Evolutionary conservation across 805 yeast species (phyloP).

Genomic region (Suhomyces kilbournensis): DNA sequence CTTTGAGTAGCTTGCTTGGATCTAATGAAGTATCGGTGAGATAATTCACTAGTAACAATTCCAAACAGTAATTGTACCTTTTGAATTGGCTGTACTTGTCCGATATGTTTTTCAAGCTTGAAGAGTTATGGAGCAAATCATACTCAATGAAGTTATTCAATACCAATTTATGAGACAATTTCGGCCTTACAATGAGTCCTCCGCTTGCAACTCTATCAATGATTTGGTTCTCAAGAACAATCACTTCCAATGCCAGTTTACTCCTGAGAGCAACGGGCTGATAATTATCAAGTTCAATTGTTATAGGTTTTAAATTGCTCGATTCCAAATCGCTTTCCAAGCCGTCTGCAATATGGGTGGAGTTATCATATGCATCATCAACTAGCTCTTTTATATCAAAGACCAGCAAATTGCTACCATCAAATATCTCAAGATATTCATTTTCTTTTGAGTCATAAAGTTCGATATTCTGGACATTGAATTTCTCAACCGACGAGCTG

Average conservation of each 20-base stretch:
- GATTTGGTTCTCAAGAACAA: slow-evolving; percentile 40
- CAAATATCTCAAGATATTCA: slow-evolving; percentile 29
- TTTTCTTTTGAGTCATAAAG: slow-evolving; percentile 8
- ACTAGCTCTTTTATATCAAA: slow-evolving; percentile 26
- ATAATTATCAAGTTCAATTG: slow-evolving; percentile 22
- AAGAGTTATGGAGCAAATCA: slow-evolving; percentile 30
- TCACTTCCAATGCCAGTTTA: slow-evolving; percentile 32
- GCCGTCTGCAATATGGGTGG: slow-evolving; percentile 12
- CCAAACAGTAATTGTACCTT: slow-evolving; percentile 49
- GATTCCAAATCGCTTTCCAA: slow-evolving; percentile 12
- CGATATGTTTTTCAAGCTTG: slow-evolving; percentile 25
- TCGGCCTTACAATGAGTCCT: slow-evolving; percentile 29
- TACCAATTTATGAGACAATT: slow-evolving; percentile 40
- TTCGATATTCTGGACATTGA: slow-evolving; percentile 24
- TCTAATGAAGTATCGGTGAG: slow-evolving; percentile 14
- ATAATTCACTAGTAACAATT: slow-evolving; percentile 43
- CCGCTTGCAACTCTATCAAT: slow-evolving; percentile 20
- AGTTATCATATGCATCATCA: slow-evolving; percentile 19
- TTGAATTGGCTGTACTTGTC: slow-evolving; percentile 37
- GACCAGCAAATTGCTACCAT: slow-evolving; percentile 35
- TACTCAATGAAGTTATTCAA: slow-evolving; percentile 47
- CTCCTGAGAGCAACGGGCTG: slow-evolving; percentile 23
- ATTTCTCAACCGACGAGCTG: slow-evolving; percentile 28
- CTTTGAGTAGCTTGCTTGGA: slow-evolving; percentile 17
- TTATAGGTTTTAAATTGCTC: slow-evolving; percentile 21